Base-by-base conservation (phyloP, 139 green algal species). In the Deuterostichococcus epilithicus region DNA sequence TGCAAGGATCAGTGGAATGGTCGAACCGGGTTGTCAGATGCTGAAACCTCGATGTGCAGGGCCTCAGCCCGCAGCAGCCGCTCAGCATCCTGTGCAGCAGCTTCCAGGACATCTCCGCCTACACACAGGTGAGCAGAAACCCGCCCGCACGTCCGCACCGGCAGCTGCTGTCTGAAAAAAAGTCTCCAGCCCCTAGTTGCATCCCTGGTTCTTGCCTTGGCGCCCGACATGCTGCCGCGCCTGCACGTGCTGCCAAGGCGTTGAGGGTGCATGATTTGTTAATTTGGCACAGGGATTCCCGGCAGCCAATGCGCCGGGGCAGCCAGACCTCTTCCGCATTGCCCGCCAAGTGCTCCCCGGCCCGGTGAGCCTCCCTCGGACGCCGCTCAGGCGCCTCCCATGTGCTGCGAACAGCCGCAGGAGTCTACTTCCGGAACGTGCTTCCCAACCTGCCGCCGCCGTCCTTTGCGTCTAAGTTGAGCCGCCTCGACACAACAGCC, bases 241-340 rank as follows among this genome's bases (percentile, higher is more conserved):
- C 67, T 42, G 28, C 67, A 72, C 67, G 22, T 42, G 67, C 28
- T 23, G 25, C 25, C 26, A 20, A 30, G n/a, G 20, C 25, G 20
- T 1, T n/a, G 67, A 23, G 25, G 25, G n/a, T 30, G 28, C 36
- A 20, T 1, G 25, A 65, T 33, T n/a, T n/a, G n/a, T n/a, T n/a
- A n/a, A n/a, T n/a, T n/a, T n/a, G n/a, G n/a, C n/a, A n/a, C n/a
- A 79, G 1, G 93, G 93, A 28, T 97, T 97, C 60, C 93, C 92
- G 0, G 68, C 78, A 5, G 82, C 73, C 74, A 84, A 83, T 8
- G 58, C 45, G 2, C 79, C 91, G 10, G 93, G 92, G 5, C 78
- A 88, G 63, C 76, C 77, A 5, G 86, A 95, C 44, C 81, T 86
- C 63, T 97, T 97, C 84, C 88, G 89, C 26, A 38, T 92, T 0